These are phyloP conservation scores for Backusella mclennaniae DNA, from an alignment of 192 early-diverging fungal genomes.

Conservation along the genomic window DNA sequence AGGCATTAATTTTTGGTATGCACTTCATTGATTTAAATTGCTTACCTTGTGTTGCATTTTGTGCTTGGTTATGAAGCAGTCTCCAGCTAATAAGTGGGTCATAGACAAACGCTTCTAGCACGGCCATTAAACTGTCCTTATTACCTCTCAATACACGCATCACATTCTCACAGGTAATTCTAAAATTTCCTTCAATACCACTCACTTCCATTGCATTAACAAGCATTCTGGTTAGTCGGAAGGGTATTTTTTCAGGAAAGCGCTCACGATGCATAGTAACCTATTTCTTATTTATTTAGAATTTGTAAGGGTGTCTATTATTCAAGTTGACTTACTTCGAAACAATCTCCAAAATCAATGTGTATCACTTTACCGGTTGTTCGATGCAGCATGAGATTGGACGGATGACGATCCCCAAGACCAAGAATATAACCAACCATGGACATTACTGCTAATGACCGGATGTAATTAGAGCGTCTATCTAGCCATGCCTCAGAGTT, in stretches of 20 bases:
- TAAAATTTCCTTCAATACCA: constrained; percentile 95
- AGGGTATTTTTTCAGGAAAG: constrained; percentile 98
- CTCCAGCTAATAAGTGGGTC: constrained; percentile 95
- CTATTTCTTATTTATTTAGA: constrained; percentile 26
- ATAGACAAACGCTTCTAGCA: constrained; percentile 96
- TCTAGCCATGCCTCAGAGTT: constrained; percentile 97
- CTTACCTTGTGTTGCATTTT: constrained; percentile 41
- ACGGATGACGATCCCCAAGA: constrained; percentile 94
- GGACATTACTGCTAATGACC: constrained; percentile 95
- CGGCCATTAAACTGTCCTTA: constrained; percentile 97
- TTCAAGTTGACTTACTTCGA: constrained; percentile 60
- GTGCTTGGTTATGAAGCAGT: constrained; percentile 50
- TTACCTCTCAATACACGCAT: constrained; percentile 94
- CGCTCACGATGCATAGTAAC: constrained; percentile 94
- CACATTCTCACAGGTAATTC: constrained; percentile 94
- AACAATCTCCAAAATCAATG: constrained; percentile 99
- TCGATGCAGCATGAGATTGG: constrained; percentile 90
- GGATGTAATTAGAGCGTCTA: constrained; percentile 90
- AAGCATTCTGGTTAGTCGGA: constrained; percentile 96
- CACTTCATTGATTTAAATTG: not conserved
- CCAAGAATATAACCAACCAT: constrained; percentile 98
- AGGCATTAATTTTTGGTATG: not conserved
- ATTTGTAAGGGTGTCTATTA: not conserved
- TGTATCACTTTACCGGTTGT: constrained; percentile 92
- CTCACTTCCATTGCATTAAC: constrained; percentile 98